Conservation (phyloP, 306 rosid species). For the Prinsepia uniflora region DNA sequence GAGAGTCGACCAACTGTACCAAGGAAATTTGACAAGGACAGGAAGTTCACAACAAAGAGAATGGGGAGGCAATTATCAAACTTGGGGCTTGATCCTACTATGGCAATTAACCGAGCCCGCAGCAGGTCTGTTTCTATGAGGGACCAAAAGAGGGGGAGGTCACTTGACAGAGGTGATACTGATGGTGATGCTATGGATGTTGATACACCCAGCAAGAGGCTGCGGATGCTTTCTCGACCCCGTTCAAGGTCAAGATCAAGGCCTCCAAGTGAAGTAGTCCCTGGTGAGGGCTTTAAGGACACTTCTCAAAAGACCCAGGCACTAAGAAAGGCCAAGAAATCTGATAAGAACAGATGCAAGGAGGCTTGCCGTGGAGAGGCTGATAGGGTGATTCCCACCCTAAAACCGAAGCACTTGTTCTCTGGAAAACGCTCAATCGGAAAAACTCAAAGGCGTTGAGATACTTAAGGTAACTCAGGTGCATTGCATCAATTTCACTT, state of each 20-base stretch:
- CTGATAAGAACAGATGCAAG: conserved; percentile 70
- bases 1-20: conserved; percentile 82
- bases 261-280: conserved; percentile 60
- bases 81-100: conserved; percentile 64
- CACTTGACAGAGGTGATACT: conserved; percentile 33
- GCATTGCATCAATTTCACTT: not conserved
- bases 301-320: conserved; percentile 68
- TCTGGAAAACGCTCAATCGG: conserved; percentile 77
- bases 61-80: conserved; percentile 83
- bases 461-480: conserved; percentile 20
- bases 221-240: conserved; percentile 48
- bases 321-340: conserved; percentile 50
- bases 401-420: conserved; percentile 79
- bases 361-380: conserved; percentile 88
- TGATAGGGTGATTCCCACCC: conserved; percentile 75
- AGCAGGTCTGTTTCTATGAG: conserved; percentile 53
- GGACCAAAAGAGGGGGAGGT: conserved; percentile 82
- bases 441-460: conserved; percentile 66
- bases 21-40: conserved; percentile 70
- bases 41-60: conserved; percentile 56
- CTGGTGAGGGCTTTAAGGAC: conserved; percentile 86
- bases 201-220: conserved; percentile 64
- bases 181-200: conserved; percentile 33
- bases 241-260: conserved; percentile 55
- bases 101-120: conserved; percentile 62